A percentile compares a stretch with the other conserved stretches of the same genome.
phyloP scores from a whole-genome alignment of 805 yeast genomes.

The Lachancea fermentati region DNA sequence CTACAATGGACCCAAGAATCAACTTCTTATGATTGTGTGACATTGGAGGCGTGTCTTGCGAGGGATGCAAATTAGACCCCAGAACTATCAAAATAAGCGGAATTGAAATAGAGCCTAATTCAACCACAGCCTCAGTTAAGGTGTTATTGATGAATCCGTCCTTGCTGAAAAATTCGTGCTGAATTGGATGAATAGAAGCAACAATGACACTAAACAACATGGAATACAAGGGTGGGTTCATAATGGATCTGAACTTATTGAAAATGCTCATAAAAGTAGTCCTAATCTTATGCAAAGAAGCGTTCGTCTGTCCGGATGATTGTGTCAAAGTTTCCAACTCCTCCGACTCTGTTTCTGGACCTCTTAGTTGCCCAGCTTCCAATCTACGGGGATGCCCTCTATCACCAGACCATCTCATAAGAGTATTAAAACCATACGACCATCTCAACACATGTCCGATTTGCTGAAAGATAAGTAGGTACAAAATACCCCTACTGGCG shows the following conservation, averaged over 20 bases:
- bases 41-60: constrained; percentile 60
- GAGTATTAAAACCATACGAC: constrained; percentile 81
- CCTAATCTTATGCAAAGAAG: constrained; percentile 16
- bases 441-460: constrained; percentile 77
- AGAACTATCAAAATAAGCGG: constrained; percentile 70
- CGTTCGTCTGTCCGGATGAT: constrained; percentile 5
- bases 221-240: constrained; percentile 83
- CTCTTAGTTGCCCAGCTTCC: constrained; percentile 5
- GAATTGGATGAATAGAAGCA: constrained; percentile 58
- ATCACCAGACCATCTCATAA: constrained; percentile 45
- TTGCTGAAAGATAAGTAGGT: constrained; percentile 72
- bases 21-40: constrained; percentile 57
- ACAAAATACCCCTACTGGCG: constrained; percentile 73
- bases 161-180: constrained; percentile 50
- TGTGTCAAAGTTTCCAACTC: constrained; percentile 2
- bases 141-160: constrained; percentile 64
- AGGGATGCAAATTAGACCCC: constrained; percentile 74
- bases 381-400: constrained; percentile 4
- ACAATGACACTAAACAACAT: constrained; percentile 65
- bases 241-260: constrained; percentile 35
- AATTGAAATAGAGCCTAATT: constrained; percentile 69
- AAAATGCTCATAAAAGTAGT: constrained; percentile 10
- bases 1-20: constrained; percentile 61
- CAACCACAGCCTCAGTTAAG: constrained; percentile 53
- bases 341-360: constrained; percentile 2